Percentiles rank a stretch among this genome's conserved stretches.
phyloP scores from a whole-genome alignment of 345 rosid species.

The Adansonia digitata region DNA sequence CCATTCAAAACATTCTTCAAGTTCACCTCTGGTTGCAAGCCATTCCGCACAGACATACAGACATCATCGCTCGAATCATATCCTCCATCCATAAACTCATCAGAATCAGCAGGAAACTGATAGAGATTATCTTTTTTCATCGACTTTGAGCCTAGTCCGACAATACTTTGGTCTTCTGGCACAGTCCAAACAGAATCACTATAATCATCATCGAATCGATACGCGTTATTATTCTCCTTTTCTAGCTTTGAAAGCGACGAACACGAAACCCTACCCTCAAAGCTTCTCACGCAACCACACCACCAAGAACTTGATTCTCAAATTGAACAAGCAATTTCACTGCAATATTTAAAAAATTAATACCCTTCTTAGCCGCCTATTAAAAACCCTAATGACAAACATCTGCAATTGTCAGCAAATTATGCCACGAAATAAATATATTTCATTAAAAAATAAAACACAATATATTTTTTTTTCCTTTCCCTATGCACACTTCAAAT shows the following conservation, averaged over 20 bases:
- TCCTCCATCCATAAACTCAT: slow-evolving; percentile 48
- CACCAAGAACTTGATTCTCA: slow-evolving; percentile 7
- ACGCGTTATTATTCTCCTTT: slow-evolving; percentile 19
- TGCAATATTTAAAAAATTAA: not conserved
- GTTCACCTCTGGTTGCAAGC: slow-evolving; percentile 58
- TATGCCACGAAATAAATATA: not conserved
- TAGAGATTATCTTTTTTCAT: slow-evolving; percentile 31
- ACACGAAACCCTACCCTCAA: slow-evolving; percentile 33
- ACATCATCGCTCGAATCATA: slow-evolving; percentile 49
- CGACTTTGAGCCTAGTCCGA: slow-evolving; percentile 24
- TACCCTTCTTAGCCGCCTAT: not conserved
- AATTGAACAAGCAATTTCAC: slow-evolving; percentile 3
- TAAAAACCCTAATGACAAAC: not conserved
- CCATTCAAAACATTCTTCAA: slow-evolving; percentile 78
- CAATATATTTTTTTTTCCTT: not conserved
- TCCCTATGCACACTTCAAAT: not conserved
- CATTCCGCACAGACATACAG: slow-evolving; percentile 13
- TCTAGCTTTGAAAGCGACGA: slow-evolving; percentile 28
- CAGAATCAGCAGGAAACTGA: slow-evolving; percentile 46
- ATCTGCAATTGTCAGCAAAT: not conserved
- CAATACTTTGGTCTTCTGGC: slow-evolving; percentile 23
- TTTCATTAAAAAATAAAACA: not conserved
- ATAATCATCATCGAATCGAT: slow-evolving; percentile 28
- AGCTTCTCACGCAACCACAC: slow-evolving; percentile 31
- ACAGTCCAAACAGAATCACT: slow-evolving; percentile 30